Evolutionary conservation across 1,139 yeast species (phyloP).

Genomic region (Suhomyces taliae): DNA sequence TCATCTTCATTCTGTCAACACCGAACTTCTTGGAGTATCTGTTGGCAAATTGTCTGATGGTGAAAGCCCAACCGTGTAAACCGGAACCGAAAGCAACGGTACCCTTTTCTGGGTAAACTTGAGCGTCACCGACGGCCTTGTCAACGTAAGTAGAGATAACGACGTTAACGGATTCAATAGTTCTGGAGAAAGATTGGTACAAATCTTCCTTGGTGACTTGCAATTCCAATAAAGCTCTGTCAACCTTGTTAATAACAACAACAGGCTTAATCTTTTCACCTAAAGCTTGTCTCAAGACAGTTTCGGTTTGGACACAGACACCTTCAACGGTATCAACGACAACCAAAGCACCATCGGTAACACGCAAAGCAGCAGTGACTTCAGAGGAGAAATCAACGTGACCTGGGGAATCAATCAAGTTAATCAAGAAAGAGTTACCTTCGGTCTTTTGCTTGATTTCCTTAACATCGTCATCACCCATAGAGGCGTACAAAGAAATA

Average conservation of each 20-base stretch:
- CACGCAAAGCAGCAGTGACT: conserved; percentile 99
- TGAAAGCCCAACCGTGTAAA: conserved; percentile 99
- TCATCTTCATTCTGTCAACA: conserved; percentile 97
- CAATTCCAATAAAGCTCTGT: conserved; percentile 98
- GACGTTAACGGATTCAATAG: conserved; percentile 99
- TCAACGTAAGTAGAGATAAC: conserved; percentile 95
- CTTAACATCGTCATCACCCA: conserved; percentile 88
- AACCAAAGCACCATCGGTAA: conserved; percentile 99
- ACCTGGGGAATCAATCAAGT: conserved; percentile 99
- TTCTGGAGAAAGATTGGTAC: conserved; percentile 97
- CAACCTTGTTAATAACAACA: conserved; percentile 97
- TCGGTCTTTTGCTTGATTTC: conserved; percentile 94
- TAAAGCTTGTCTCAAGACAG: conserved; percentile 98
- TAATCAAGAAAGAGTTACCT: conserved; percentile 93
- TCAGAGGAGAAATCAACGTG: conserved; percentile 99
- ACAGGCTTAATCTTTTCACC: conserved; percentile 99
- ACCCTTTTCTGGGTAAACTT: conserved; percentile 98
- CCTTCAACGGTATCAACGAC: conserved; percentile 99
- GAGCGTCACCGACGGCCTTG: conserved; percentile 88
- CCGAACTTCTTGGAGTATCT: conserved; percentile 99
- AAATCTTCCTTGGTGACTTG: conserved; percentile 99
- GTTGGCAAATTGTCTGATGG: conserved; percentile 97
- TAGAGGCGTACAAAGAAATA: conserved; percentile 89
- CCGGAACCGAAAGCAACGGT: conserved; percentile 99
- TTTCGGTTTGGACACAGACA: conserved; percentile 99